Evolutionary conservation across 441 rosid genomes (phyloP), one percentile per base, ranked within the genome.

Genomic region (Adansonia rubrostipa): DNA sequence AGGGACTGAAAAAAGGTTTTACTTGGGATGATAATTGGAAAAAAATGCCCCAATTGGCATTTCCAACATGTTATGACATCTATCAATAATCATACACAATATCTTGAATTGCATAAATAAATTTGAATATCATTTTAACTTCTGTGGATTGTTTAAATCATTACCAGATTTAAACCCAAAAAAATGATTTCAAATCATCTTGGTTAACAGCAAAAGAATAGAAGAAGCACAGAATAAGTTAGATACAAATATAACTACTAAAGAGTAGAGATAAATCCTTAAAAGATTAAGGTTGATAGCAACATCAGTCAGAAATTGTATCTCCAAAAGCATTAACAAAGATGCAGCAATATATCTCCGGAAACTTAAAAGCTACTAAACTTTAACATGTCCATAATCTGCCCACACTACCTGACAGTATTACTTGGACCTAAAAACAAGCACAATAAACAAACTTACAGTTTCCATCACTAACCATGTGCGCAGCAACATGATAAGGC

Each of bases 381-480:
- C 28, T 71, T n/a, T n/a, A 53, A 53, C 15, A 50, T 4, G 24
- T 53, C 45, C 47, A 15, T 51, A 14, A 24, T 28, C 15, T 53
- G 53, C 47, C 28, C 75, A 51, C n/a, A 51, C 20, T 71, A 71
- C 20, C 63, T 53, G 9, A 50, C 22, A 22, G 48, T 28, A 53
- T 19, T 71, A 33, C 61, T 54, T 71, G 40, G 17, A 63, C 48
- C 61, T 28, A 24, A 6, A 57, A n/a, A 36, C 6, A n/a, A 69
- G 42, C 48, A 71, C 75, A 9, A 33, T n/a, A n/a, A 53, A 53
- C 75, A 33, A 9, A 51, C 15, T 50, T 71, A 53, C 77, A 54
- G 58, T 73, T 71, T 45, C 80, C 22, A 19, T 42, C 45, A 22
- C 57, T 19, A 53, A 56, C 64, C 20, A 24, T 17, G 0, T 1